Conservation (phyloP, 805 yeast species). For the Wickerhamiella sorbophila region DNA sequence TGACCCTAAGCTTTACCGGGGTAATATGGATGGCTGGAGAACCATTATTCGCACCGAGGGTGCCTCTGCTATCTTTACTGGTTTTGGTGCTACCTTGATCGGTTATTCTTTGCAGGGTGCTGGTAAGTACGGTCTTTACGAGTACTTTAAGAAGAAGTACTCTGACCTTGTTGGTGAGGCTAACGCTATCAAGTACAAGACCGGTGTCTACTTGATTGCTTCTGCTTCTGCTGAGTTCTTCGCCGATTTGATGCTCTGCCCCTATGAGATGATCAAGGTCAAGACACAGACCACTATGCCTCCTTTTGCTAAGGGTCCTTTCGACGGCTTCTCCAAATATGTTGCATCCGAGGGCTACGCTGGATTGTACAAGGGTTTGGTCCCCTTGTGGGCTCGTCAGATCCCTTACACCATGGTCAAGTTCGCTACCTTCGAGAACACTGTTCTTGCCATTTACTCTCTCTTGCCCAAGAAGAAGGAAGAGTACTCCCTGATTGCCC, state of each 20-base stretch:
- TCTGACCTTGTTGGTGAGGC: constrained; percentile 51
- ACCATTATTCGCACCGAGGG: constrained; percentile 66
- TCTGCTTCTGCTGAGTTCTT: constrained; percentile 89
- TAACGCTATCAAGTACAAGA: constrained; percentile 46
- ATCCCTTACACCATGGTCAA: constrained; percentile 98
- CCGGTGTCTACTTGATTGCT: constrained; percentile 64
- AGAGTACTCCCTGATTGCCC: constrained; percentile 57
- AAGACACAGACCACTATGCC: constrained; percentile 88
- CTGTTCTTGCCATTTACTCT: constrained; percentile 66
- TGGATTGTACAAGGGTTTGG: constrained; percentile 75
- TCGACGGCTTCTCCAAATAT: constrained; percentile 55
- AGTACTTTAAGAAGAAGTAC: constrained; percentile 72
- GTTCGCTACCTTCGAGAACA: constrained; percentile 86
- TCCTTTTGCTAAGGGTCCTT: constrained; percentile 51
- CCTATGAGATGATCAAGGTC: constrained; percentile 90
- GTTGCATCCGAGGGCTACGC: constrained; percentile 53
- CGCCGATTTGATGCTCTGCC: constrained; percentile 84
- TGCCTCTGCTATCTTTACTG: constrained; percentile 60
- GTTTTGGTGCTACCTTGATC: constrained; percentile 80
- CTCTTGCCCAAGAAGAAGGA: constrained; percentile 58
- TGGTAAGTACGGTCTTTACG: constrained; percentile 93
- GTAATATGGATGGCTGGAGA: constrained; percentile 72
- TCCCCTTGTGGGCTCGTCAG: constrained; percentile 91
- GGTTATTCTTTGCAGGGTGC: constrained; percentile 96
- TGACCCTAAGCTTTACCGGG: constrained; percentile 50